A percentile compares a stretch with the other conserved stretches of the same genome.
These are phyloP conservation scores for Podaxis pistillaris DNA, from an alignment of 768 basidiomycete genomes.

Conservation along the genomic window DNA sequence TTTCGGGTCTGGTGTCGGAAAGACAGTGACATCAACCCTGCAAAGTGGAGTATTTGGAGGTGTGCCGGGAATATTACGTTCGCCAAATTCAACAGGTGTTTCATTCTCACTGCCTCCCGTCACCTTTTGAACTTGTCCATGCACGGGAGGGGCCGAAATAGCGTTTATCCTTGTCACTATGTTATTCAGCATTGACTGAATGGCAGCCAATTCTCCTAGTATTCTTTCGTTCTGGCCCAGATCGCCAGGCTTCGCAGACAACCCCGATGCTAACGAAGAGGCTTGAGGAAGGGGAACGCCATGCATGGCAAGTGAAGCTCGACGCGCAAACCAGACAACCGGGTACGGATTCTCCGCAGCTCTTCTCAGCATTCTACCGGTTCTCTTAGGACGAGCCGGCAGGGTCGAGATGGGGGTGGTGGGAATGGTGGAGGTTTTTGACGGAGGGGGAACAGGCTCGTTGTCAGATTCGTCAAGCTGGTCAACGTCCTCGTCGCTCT, in stretches of 20 bases:
- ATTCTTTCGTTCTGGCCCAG: background rate
- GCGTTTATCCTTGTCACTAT: background rate
- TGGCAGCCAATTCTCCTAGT: background rate
- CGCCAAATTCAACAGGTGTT: background rate
- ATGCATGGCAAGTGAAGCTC: background rate
- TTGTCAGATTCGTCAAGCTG: background rate
- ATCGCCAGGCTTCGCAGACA: background rate
- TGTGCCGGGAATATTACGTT: background rate
- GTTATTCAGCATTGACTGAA: background rate
- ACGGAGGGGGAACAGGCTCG: background rate
- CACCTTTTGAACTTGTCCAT: background rate
- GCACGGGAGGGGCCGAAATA: background rate
- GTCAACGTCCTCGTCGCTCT: background rate
- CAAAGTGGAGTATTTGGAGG: background rate
- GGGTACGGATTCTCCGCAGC: background rate
- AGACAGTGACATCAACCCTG: background rate
- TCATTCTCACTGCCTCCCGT: background rate
- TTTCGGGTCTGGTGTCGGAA: background rate
- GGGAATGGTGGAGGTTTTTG: background rate
- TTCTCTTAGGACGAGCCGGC: background rate
- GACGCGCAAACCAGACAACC: background rate
- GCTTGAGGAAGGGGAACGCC: background rate
- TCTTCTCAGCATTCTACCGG: background rate
- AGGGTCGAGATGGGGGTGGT: background rate
- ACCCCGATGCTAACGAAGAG: background rate